Conservation (phyloP, 2,329 filamentous ascomycete species). For the Aspergillus luchuensis region DNA sequence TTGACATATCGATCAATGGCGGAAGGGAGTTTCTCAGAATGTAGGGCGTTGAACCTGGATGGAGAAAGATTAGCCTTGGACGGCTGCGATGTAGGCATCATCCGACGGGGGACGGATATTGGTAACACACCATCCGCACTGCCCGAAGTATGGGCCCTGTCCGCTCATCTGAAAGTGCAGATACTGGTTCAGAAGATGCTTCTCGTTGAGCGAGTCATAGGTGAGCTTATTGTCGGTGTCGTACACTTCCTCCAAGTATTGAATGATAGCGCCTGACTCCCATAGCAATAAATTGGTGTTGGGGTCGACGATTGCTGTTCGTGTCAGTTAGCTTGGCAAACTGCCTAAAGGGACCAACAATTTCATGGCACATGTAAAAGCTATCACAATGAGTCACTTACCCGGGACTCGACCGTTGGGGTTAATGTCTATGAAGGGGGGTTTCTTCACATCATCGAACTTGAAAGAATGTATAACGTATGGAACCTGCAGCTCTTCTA, state of each 20-base stretch:
- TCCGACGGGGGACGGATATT: too few relatives aligned
- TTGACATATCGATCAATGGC: background rate
- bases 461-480: too few relatives aligned
- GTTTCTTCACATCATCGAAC: too few relatives aligned
- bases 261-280: constrained; percentile 51
- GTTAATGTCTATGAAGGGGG: too few relatives aligned
- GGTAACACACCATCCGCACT: constrained; percentile 4
- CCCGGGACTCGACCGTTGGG: background rate
- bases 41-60: constrained; percentile 1
- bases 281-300: background rate
- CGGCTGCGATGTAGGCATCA: background rate
- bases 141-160: constrained; percentile 11
- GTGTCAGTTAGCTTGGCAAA: background rate
- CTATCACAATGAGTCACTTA: background rate
- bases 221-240: constrained; percentile 4
- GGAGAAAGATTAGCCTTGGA: background rate
- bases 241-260: constrained; percentile 44
- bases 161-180: constrained; percentile 10
- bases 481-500: too few relatives aligned
- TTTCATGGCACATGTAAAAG: background rate
- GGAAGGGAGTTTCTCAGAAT: background rate
- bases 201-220: background rate
- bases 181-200: constrained; percentile 1
- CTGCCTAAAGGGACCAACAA: too few relatives aligned
- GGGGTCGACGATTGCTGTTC: background rate